Evolutionary conservation across 1,284 basidiomycete genomes (phyloP), one percentile per base, ranked within the genome.

Genomic region (Papiliotrema terrestris): DNA sequence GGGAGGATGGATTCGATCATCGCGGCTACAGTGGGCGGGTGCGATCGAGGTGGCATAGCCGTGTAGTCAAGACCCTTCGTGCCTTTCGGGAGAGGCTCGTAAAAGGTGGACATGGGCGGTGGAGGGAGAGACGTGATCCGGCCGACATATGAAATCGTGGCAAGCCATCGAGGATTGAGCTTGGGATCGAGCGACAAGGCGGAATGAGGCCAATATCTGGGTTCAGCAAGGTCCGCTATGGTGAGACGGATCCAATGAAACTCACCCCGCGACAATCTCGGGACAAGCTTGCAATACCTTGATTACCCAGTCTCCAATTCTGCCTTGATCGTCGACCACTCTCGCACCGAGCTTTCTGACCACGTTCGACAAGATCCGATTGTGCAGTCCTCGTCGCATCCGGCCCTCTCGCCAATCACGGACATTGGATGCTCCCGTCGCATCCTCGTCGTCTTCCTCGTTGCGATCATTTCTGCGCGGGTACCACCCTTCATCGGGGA

Each of bases 401-500:
- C 79, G 74, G 14, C 77, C 71, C 29, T 65, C 65, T 26, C 19
- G 19, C 35, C 42, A 26, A 23, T 32, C 71, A 75, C 29, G 64
- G 5, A 65, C 72, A 15, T 32, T 32, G 6, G 29, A 32, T 32
- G 29, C 29, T 5, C 67, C 71, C 14, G 62, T 60, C 39, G 58
- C 52, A 9, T 64, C 60, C 3, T 58, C 60, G 2, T 80, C 79
- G 37, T 74, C 71, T 0, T 71, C 68, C 44, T 57, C 57, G 22
- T 60, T 59, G 1, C 74, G 71, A 63, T 85, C 83, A 2, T 55
- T 54, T 45, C 36, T 58, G 9, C 89, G 83, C 2, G 85, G 85
- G 67, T 96, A 97, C 93, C 93, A 97, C 1, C 92, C 93, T 15
- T 84, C 82, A 69, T 95, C 91, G 46, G 80, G 83, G 75, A 95